These are phyloP conservation scores for Puccinia coronata DNA, from an alignment of 1,284 basidiomycete species.

Conservation along the genomic window DNA sequence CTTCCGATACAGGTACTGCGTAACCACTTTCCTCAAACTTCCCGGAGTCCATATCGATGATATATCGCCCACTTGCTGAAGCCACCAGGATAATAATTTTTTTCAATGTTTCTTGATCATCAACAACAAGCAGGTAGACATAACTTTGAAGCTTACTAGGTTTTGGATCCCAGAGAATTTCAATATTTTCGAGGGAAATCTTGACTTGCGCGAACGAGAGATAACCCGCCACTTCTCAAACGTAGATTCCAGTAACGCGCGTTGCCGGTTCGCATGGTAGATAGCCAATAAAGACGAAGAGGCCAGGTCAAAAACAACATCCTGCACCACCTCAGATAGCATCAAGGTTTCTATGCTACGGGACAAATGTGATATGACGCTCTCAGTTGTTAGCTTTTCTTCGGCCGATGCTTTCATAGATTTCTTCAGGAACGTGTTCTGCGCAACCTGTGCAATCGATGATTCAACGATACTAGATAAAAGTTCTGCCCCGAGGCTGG, in stretches of 20 bases:
- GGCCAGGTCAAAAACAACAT: constrained; percentile 26
- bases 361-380: constrained; percentile 18
- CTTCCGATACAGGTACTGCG: constrained; percentile 20
- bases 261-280: constrained; percentile 19
- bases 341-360: constrained; percentile 12
- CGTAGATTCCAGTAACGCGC: constrained; percentile 1
- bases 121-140: neutral
- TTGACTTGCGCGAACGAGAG: constrained; percentile 37
- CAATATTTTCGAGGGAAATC: neutral
- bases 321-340: constrained; percentile 17
- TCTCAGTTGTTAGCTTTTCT: constrained; percentile 16
- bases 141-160: neutral
- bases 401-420: constrained; percentile 7
- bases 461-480: constrained; percentile 27
- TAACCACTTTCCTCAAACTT: constrained; percentile 29
- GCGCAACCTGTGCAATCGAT: constrained; percentile 31
- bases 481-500: constrained; percentile 17
- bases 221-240: constrained; percentile 37
- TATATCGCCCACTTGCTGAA: constrained; percentile 6
- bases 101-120: neutral
- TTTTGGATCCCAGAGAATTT: neutral
- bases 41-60: constrained; percentile 42
- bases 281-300: constrained; percentile 13
- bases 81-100: neutral
- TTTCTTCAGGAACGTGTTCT: constrained; percentile 27